Evolutionary conservation across 1,284 basidiomycete genomes (phyloP), one percentile per base, ranked within the genome.

Genomic region (Apiotrichum akiyoshidainum): DNA sequence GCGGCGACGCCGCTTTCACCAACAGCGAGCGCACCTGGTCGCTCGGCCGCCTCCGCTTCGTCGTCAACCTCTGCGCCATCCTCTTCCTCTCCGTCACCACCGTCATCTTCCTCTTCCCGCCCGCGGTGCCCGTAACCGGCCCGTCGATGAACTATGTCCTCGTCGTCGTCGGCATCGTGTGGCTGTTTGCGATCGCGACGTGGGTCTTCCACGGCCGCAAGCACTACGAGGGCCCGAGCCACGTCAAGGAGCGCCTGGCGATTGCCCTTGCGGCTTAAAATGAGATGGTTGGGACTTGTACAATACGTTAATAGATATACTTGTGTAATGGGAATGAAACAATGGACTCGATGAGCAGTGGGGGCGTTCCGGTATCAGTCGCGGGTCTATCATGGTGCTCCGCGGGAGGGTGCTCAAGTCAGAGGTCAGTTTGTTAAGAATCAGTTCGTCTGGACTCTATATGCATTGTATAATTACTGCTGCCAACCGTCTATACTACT

Each of bases 51-150:
- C 57, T 74, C 53, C 60, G 70, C 33, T 75, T 74, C 0, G 71
- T 68, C 0, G 57, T 76, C 56, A 68, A 74, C 65, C 79, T 79
- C 58, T 46, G 71, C 37, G 71, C 76, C 0, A 64, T 82, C 35
- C 53, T 64, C 12, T 82, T 81, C 60, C 74, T 74, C 4, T 45
- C 71, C 17, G 58, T 81, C 41, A 81, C 80, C 7, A 72, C 73
- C 21, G 74, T 81, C 22, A 80, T 81, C 70, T 82, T 82, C 76
- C 61, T 80, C 33, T 81, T 82, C 75, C 81, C 81, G 5, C 79
- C 80, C 9, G 74, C 69, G 14, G 54, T 79, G 0, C 78, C 79
- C 9, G 74, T 78, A 5, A 71, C 68, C 5, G 74, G 71, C 8
- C 62, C 63, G 16, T 74, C 68, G 52, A 80, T 81, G 80, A 81